phyloP scores from a whole-genome alignment of 306 rosid genomes.

The Sindora glabra region DNA sequence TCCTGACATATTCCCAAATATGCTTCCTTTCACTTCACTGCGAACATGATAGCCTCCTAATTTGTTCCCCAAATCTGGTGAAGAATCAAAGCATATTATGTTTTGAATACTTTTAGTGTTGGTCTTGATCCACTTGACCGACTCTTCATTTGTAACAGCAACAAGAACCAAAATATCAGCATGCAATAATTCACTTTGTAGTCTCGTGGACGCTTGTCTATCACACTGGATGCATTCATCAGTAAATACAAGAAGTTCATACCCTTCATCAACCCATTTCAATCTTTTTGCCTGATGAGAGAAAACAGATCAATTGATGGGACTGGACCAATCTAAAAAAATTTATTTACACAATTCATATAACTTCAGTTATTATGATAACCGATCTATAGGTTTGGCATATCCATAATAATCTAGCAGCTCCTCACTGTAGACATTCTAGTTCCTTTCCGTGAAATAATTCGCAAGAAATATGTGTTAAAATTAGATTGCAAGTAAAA shows the following conservation, averaged over 20 bases:
- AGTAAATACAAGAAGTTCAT: conserved; percentile 58
- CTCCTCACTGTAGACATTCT: too few species aligned
- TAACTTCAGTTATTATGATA: neutral
- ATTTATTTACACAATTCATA: neutral
- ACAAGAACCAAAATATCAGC: conserved; percentile 62
- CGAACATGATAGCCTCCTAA: conserved; percentile 57
- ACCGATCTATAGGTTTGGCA: neutral
- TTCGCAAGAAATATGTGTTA: too few species aligned
- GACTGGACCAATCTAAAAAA: neutral
- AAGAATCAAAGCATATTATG: conserved; percentile 63
- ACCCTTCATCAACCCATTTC: conserved; percentile 80
- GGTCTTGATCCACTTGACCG: conserved; percentile 40
- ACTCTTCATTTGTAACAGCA: conserved; percentile 47
- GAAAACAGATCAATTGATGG: neutral
- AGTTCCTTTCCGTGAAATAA: too few species aligned
- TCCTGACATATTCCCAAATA: conserved; percentile 32
- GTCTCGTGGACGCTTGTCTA: conserved; percentile 5
- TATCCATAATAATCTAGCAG: too few species aligned
- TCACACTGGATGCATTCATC: conserved; percentile 32
- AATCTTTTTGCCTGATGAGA: conserved; percentile 58
- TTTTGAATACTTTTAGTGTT: conserved; percentile 26
- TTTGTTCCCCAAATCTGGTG: conserved; percentile 43
- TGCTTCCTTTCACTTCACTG: conserved; percentile 24
- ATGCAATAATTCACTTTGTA: conserved; percentile 21
- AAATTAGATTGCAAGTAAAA: too few species aligned